phyloP scores from a whole-genome alignment of 2,329 filamentous ascomycete species.

The Scleromitrula shiraiana region DNA sequence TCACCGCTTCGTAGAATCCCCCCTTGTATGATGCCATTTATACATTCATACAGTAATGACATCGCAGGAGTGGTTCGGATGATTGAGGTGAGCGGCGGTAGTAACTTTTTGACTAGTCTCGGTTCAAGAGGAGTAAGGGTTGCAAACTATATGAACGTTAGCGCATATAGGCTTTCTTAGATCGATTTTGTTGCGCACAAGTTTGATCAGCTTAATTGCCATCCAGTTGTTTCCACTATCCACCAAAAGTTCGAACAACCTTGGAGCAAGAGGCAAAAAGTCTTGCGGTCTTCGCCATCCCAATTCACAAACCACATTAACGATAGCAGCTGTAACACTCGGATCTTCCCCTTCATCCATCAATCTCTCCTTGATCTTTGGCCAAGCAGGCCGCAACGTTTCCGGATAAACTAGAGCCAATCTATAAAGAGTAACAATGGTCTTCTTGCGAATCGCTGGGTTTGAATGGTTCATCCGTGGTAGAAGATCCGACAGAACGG shows the following conservation, averaged over 20 bases:
- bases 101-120: constrained; percentile 78
- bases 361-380: constrained; percentile 90
- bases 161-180: constrained; percentile 61
- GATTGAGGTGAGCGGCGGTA: constrained; percentile 84
- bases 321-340: constrained; percentile 89
- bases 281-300: constrained; percentile 91
- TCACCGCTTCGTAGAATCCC: constrained; percentile 82
- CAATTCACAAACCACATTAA: constrained; percentile 94
- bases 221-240: constrained; percentile 98
- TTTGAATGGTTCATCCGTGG: constrained; percentile 82
- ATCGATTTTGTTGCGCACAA: constrained; percentile 46
- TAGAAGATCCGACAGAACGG: constrained; percentile 76
- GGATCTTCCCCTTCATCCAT: constrained; percentile 86
- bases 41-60: constrained; percentile 97
- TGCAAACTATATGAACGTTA: constrained; percentile 61
- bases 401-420: constrained; percentile 95
- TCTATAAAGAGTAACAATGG: constrained; percentile 87
- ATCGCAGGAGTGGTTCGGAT: constrained; percentile 94
- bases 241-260: constrained; percentile 86
- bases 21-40: constrained; percentile 96
- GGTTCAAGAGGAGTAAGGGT: constrained; percentile 89
- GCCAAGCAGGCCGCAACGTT: constrained; percentile 85
- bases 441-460: constrained; percentile 85
- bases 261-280: constrained; percentile 83
- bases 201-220: constrained; percentile 98